Conservation (phyloP, 2,329 filamentous ascomycete genomes). For the Pseudogymnoascus sp. region DNA sequence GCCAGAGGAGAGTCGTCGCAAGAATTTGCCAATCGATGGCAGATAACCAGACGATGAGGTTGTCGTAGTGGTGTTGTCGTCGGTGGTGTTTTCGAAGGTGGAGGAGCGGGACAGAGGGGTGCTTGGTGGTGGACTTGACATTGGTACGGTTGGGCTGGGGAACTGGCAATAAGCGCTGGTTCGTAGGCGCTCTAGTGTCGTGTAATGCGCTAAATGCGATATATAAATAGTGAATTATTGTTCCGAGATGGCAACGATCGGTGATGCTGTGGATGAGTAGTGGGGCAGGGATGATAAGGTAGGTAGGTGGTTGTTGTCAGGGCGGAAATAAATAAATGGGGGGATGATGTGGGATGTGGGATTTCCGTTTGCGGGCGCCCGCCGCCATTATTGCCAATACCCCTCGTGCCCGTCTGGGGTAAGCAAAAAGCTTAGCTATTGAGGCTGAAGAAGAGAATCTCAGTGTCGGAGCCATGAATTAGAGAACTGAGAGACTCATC, state of each 20-base stretch:
- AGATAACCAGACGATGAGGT: not conserved
- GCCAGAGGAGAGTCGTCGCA: conserved; percentile 57
- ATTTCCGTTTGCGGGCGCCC: not conserved
- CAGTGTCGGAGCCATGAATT: not conserved
- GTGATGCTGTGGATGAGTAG: not conserved
- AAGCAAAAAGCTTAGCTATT: conserved; percentile 7
- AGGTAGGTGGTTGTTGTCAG: conserved; percentile 4
- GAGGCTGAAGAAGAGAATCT: not conserved
- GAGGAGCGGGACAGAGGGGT: not conserved
- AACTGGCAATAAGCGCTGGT: not conserved
- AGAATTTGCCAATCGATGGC: conserved; percentile 30
- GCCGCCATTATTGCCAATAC: not conserved
- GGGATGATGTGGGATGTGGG: not conserved
- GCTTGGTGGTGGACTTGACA: not conserved
- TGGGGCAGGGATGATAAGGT: conserved; percentile 7
- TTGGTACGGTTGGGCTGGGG: not conserved
- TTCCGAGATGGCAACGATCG: conserved; percentile 7
- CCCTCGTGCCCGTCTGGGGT: not conserved
- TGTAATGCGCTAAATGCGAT: not conserved
- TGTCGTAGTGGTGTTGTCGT: not conserved
- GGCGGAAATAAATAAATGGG: conserved; percentile 1
- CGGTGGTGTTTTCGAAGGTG: not conserved
- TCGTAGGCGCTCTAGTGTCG: conserved; percentile 1
- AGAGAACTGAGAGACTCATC: not conserved
- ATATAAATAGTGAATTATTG: conserved; percentile 6